Percentiles rank a stretch among this genome's conserved stretches.
phyloP scores from a whole-genome alignment of 208 protist genomes.

The Trichomonas gallinae region DNA sequence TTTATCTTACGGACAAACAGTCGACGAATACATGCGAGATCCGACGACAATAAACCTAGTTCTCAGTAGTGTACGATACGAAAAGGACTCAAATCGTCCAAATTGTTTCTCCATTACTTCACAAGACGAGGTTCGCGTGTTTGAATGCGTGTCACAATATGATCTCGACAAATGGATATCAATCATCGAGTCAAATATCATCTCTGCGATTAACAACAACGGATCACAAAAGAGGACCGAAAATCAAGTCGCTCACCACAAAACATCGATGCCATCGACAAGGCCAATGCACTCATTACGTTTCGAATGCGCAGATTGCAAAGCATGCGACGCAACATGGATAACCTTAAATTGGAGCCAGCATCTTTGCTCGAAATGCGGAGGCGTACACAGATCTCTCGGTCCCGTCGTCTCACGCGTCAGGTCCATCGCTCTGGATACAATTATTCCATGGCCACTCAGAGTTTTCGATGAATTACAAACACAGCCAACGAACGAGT shows the following conservation, averaged over 20 bases:
- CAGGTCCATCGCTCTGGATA: neutral
- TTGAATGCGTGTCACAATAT: neutral
- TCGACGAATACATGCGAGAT: neutral
- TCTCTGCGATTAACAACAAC: neutral
- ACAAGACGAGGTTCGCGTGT: neutral
- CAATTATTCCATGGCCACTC: neutral
- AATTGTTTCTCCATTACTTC: neutral
- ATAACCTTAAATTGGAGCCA: neutral
- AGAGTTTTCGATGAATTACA: neutral
- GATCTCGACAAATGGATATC: neutral
- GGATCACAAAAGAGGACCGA: neutral
- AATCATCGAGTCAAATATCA: neutral
- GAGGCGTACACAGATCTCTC: neutral
- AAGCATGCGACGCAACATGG: neutral
- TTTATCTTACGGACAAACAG: neutral
- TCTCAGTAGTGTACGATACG: neutral
- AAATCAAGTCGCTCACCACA: neutral
- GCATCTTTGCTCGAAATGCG: neutral
- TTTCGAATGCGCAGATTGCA: neutral
- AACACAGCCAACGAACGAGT: neutral
- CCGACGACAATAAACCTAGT: neutral
- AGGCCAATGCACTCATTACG: neutral
- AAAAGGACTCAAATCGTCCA: neutral
- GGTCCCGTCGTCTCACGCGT: neutral
- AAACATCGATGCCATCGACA: neutral